Percentiles rank a stretch among this genome's conserved stretches.
Conservation (phyloP, 768 basidiomycete genomes). For the Termitomyces sp. region DNA sequence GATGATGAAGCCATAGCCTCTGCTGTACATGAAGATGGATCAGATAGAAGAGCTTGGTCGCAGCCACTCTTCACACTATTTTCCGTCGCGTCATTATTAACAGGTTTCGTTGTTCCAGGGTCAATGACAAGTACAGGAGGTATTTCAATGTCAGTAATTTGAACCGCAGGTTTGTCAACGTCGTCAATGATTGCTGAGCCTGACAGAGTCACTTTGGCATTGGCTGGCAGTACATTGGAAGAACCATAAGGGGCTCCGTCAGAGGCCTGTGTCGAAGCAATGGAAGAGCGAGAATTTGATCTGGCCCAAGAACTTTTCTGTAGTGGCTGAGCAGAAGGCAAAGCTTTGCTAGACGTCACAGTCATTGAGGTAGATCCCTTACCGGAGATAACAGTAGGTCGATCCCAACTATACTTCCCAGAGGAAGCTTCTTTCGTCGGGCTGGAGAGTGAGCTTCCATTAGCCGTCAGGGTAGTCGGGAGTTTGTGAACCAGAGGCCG, state of each 20-base stretch:
- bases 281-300: constrained; percentile 51
- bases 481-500: constrained; percentile 6
- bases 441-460: constrained; percentile 1
- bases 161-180: background rate
- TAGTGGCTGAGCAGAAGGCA: constrained; percentile 20
- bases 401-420: constrained; percentile 13
- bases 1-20: background rate
- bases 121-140: background rate
- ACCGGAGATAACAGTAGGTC: constrained; percentile 6
- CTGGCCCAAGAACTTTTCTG: constrained; percentile 33
- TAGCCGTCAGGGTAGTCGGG: background rate
- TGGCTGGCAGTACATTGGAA: background rate
- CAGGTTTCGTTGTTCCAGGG: background rate
- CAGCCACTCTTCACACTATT: background rate
- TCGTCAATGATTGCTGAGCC: background rate
- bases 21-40: background rate
- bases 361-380: background rate
- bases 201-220: background rate
- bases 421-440: constrained; percentile 4
- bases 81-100: background rate
- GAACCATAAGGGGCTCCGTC: constrained; percentile 23
- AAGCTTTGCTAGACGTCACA: constrained; percentile 1
- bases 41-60: background rate
- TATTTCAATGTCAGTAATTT: background rate
- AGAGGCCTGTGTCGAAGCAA: constrained; percentile 46